Conservation (phyloP, 2,329 filamentous ascomycete species). For the Fusarium sp. region DNA sequence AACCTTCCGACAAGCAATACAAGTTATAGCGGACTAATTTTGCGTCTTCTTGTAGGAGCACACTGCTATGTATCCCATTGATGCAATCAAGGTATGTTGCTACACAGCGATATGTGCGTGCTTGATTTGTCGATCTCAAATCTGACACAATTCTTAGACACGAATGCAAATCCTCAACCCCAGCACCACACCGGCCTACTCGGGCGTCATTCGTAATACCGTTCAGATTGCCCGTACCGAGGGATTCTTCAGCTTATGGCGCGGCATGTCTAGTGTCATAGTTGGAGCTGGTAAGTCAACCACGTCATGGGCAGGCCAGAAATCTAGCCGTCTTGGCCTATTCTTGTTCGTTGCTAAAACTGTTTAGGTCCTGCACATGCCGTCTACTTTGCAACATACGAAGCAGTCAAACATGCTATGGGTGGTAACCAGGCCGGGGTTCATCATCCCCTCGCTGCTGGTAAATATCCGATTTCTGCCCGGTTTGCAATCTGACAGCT, state of each 20-base stretch:
- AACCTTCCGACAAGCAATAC: background rate
- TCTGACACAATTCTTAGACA: slow-evolving; percentile 69
- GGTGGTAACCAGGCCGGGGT: slow-evolving; percentile 89
- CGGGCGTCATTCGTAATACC: slow-evolving; percentile 90
- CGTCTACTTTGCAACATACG: slow-evolving; percentile 98
- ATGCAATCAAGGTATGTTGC: slow-evolving; percentile 87
- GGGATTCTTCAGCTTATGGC: slow-evolving; percentile 92
- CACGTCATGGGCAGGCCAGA: background rate
- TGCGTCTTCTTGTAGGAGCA: slow-evolving; percentile 75
- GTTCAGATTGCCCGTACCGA: slow-evolving; percentile 92
- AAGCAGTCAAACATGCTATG: slow-evolving; percentile 95
- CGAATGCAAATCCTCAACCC: slow-evolving; percentile 98
- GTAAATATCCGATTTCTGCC: slow-evolving; percentile 60
- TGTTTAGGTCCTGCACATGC: slow-evolving; percentile 88
- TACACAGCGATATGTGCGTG: background rate
- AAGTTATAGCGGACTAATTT: slow-evolving; percentile 28
- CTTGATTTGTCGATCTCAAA: slow-evolving; percentile 4
- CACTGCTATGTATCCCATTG: slow-evolving; percentile 98
- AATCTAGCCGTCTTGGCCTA: slow-evolving; percentile 35
- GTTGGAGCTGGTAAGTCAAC: slow-evolving; percentile 83
- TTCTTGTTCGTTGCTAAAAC: slow-evolving; percentile 16
- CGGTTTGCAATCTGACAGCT: background rate
- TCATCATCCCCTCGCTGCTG: slow-evolving; percentile 93
- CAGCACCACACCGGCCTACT: slow-evolving; percentile 82
- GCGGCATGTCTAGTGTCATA: slow-evolving; percentile 95